These are phyloP conservation scores for Fusarium torulosum DNA, from an alignment of 2,329 filamentous ascomycete genomes.

Conservation along the genomic window DNA sequence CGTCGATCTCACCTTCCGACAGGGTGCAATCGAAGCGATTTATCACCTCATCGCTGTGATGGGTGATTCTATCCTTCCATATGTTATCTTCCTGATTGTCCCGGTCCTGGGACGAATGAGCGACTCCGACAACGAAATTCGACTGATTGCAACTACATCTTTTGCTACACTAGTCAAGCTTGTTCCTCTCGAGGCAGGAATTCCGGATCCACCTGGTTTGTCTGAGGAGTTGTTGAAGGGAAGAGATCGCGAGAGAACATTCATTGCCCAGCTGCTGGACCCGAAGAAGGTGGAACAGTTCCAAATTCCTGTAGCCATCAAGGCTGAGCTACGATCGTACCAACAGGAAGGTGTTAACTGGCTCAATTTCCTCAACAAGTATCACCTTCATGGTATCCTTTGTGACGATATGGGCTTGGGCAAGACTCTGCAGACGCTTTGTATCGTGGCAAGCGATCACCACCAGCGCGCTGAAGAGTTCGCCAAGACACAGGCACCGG, in stretches of 20 bases:
- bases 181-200: conserved; percentile 95
- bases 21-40: conserved; percentile 93
- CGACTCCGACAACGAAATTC: conserved; percentile 95
- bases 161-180: conserved; percentile 98
- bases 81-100: conserved; percentile 98
- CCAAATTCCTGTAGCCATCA: conserved; percentile 94
- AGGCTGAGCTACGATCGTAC: conserved; percentile 94
- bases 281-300: conserved; percentile 97
- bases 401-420: conserved; percentile 99
- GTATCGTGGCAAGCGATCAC: conserved; percentile 97
- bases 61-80: conserved; percentile 95
- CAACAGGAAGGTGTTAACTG: conserved; percentile 99
- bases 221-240: conserved; percentile 90
- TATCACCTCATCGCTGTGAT: conserved; percentile 98
- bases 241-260: conserved; percentile 92
- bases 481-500: conserved; percentile 81
- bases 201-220: conserved; percentile 93
- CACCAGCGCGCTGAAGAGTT: conserved; percentile 93
- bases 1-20: conserved; percentile 86
- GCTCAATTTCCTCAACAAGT: conserved; percentile 97
- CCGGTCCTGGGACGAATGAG: conserved; percentile 98
- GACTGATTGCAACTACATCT: conserved; percentile 93
- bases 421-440: conserved; percentile 96
- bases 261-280: conserved; percentile 95
- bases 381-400: conserved; percentile 96